A percentile compares a stretch with the other conserved stretches of the same genome.
Evolutionary conservation across 2,329 filamentous ascomycete genomes (phyloP).

Genomic region (Diaporthe citrichinensis): DNA sequence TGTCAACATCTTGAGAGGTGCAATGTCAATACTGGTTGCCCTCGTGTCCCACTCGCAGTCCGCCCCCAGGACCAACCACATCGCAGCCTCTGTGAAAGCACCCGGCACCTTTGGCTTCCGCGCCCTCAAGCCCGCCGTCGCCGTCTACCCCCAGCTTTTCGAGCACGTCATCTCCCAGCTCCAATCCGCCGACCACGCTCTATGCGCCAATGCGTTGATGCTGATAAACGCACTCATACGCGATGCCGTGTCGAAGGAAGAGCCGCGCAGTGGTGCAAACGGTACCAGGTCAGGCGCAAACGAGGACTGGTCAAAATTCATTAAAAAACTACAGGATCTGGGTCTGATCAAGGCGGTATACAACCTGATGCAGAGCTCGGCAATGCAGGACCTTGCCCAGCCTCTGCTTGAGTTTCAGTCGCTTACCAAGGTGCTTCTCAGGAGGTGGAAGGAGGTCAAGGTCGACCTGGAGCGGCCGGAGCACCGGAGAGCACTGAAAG

Average conservation of each 20-base stretch:
- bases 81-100: constrained; percentile 48
- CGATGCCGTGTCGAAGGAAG: constrained; percentile 86
- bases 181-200: constrained; percentile 92
- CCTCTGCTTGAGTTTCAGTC: constrained; percentile 94
- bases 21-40: constrained; percentile 95
- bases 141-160: constrained; percentile 92
- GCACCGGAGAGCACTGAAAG: constrained; percentile 88
- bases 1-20: constrained; percentile 96
- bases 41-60: constrained; percentile 89
- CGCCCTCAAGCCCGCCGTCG: constrained; percentile 91
- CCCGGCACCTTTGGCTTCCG: constrained; percentile 86
- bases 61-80: constrained; percentile 54
- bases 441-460: constrained; percentile 88
- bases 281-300: constrained; percentile 54
- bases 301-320: constrained; percentile 94
- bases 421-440: constrained; percentile 87
- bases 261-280: constrained; percentile 56
- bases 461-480: constrained; percentile 91
- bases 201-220: constrained; percentile 96
- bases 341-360: constrained; percentile 95
- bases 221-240: constrained; percentile 95
- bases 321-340: constrained; percentile 92
- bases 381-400: constrained; percentile 89
- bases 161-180: constrained; percentile 93
- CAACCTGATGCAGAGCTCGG: constrained; percentile 92